A percentile compares a stretch with the other conserved stretches of the same genome.
These are phyloP conservation scores for Pichia kudriavzevii DNA, from an alignment of 1,139 yeast species.

Conservation along the genomic window DNA sequence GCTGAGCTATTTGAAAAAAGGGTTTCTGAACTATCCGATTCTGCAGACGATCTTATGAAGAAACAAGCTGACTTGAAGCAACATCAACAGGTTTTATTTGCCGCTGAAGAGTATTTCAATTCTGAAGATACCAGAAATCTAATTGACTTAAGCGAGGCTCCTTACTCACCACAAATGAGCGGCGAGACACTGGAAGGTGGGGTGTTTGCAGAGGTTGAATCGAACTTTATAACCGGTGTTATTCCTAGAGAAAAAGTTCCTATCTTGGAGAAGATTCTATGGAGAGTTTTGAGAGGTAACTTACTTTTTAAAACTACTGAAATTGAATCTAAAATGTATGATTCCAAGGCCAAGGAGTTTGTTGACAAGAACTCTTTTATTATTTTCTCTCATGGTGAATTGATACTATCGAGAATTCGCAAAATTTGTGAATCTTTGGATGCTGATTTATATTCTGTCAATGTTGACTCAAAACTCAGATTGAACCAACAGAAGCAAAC, in stretches of 20 bases:
- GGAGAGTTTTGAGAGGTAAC: slow-evolving; percentile 54
- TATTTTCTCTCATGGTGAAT: slow-evolving; percentile 50
- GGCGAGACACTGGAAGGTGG: slow-evolving; percentile 19
- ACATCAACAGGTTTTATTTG: slow-evolving; percentile 59
- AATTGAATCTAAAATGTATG: slow-evolving; percentile 35
- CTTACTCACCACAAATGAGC: slow-evolving; percentile 26
- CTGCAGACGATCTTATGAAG: slow-evolving; percentile 45
- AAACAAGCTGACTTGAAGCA: slow-evolving; percentile 55
- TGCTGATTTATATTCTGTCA: slow-evolving; percentile 42
- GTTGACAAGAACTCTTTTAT: slow-evolving; percentile 43
- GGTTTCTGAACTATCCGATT: slow-evolving; percentile 46
- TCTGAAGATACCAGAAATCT: slow-evolving; percentile 22
- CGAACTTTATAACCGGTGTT: slow-evolving; percentile 45
- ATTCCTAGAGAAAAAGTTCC: slow-evolving; percentile 40
- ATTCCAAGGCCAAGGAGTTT: slow-evolving; percentile 30
- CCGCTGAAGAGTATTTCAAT: slow-evolving; percentile 63
- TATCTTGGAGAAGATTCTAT: slow-evolving; percentile 43
- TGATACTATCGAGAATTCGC: slow-evolving; percentile 40
- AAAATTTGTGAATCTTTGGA: slow-evolving; percentile 47
- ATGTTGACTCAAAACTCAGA: slow-evolving; percentile 40
- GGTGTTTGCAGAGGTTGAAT: slow-evolving; percentile 24
- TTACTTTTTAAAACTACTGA: slow-evolving; percentile 43
- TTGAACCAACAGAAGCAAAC: slow-evolving; percentile 47
- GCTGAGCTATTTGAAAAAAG: slow-evolving; percentile 58
- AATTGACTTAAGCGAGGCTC: slow-evolving; percentile 27